These are phyloP conservation scores for Alternaria burnsii DNA, from an alignment of 2,329 filamentous ascomycete species.

Conservation along the genomic window DNA sequence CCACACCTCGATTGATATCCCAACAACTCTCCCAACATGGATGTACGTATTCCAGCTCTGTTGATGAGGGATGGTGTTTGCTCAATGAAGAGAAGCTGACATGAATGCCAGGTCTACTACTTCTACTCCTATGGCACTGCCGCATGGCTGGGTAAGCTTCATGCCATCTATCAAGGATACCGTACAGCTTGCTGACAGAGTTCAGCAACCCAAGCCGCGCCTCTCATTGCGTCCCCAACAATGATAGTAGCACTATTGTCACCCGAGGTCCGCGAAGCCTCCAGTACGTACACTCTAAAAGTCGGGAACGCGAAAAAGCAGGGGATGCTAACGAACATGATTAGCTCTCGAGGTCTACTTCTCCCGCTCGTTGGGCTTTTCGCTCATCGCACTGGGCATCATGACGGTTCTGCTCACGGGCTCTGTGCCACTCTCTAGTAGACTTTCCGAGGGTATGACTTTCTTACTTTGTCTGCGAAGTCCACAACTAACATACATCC, in stretches of 20 bases:
- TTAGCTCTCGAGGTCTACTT: slow-evolving; percentile 75
- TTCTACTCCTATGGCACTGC: slow-evolving; percentile 56
- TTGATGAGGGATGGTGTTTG: neutral
- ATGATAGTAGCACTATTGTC: slow-evolving; percentile 68
- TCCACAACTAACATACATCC: neutral
- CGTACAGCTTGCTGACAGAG: slow-evolving; percentile 16
- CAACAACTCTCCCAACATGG: slow-evolving; percentile 7
- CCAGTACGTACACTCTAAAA: slow-evolving; percentile 54
- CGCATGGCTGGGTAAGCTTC: slow-evolving; percentile 50
- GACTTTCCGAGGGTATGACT: slow-evolving; percentile 46
- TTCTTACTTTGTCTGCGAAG: neutral
- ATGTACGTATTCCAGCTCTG: slow-evolving; percentile 5
- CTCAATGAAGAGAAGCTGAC: slow-evolving; percentile 21
- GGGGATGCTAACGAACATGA: neutral
- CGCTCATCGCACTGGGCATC: slow-evolving; percentile 70
- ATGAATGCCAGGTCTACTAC: slow-evolving; percentile 50
- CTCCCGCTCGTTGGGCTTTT: slow-evolving; percentile 73
- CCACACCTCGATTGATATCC: neutral
- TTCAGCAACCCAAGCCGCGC: slow-evolving; percentile 55
- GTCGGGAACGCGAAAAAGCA: neutral
- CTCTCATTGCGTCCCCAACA: slow-evolving; percentile 67
- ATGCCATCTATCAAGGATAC: too few relatives aligned
- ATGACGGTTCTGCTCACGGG: slow-evolving; percentile 75
- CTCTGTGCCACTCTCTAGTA: slow-evolving; percentile 70
- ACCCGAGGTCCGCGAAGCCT: slow-evolving; percentile 64